Evolutionary conservation across 352 stramenopile genomes (phyloP), one percentile per base, ranked within the genome.

Genomic region (Globisporangium spinosum): DNA sequence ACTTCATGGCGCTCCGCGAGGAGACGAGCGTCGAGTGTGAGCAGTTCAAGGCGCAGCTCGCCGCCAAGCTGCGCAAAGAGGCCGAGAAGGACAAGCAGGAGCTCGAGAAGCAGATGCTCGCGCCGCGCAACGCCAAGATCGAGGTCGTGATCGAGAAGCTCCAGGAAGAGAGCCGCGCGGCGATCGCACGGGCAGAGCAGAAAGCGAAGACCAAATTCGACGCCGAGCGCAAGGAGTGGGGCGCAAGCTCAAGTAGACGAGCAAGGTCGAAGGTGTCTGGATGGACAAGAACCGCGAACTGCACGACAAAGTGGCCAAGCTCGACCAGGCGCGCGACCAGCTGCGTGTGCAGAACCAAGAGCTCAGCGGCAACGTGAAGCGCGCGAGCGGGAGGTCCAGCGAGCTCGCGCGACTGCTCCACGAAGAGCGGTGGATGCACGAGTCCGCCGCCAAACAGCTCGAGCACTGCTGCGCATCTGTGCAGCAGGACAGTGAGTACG

Each of bases 271-370:
- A 25, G 72, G 71, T 35, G 83, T 90, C n/a, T 94, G 86, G 86
- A 92, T 94, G 83, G 86, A 92, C 45, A 92, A 94, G 75, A 92
- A 89, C 66, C 79, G 82, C 20, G 83, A 91, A 66, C 68, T 94
- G 43, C 83, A 89, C 65, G 86, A 90, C 45, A 89, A 90, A 56
- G 65, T 87, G 40, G 72, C 70, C 61, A 81, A 78, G 27, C 64
- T 91, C 49, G 80, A 91, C 53, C 67, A 77, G 13, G 55, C 64
- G 27, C 70, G 80, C 43, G 78, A 91, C n/a, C 67, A 82, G 55
- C 59, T 89, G 10, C 77, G 75, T 1, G 58, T 63, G 13, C 73
- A 93, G 56, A 83, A 84, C 58, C 74, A 90, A 27, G 77, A 75
- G 45, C 67, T 88, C 43, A 67, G 65, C 17, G 58, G 68, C 6